Base-by-base conservation (phyloP, 371 early-diverging fungal genomes). In the Syncephalastrum monosporum region DNA sequence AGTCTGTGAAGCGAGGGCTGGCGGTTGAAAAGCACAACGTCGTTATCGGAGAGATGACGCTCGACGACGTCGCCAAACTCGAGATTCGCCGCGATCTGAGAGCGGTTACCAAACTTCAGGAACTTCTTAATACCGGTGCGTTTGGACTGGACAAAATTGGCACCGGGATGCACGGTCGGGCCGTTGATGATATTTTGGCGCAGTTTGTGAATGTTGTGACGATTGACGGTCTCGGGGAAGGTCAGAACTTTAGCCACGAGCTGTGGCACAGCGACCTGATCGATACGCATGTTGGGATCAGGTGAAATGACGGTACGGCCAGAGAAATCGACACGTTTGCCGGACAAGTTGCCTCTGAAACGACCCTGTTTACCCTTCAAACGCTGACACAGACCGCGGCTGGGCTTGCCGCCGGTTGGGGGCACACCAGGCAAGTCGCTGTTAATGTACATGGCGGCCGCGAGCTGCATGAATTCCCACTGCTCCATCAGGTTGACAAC, bases 281-380 rank as follows among this genome's bases (percentile, higher is more conserved):
- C 99, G 56, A 99, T 98, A 33, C 95, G 89, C 74, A 99, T 85
- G 72, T 98, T 99, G 19, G 99, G 99, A 75, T 99, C 99, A 7
- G 99, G 99, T 3, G 98, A 96, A 72, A 99, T 99, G 56, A 99
- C 99, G 0, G 99, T 99, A 72, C 99, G 87, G 5, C 95, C 99
- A 33, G 97, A 96, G 72, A 99, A 99, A 75, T 99, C 99, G 15
- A 99, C 99, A 78, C 99, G 94, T 82, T 99, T 99, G 57, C 99
- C 99, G 12, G 96, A 96, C 59, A 99, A 81, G 67, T 99, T 99
- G 42, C 99, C 99, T 71, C 99, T 89, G 86, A 99, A 99, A 56
- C 99, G 91, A 58, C 99, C 99, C 61, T 95, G 93, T 72, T 99
- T 99, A 48, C 99, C 99, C 85, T 99, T 99, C 53, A 99, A 79